These are phyloP conservation scores for Penicillium italicum DNA, from an alignment of 2,329 filamentous ascomycete genomes.

Conservation along the genomic window DNA sequence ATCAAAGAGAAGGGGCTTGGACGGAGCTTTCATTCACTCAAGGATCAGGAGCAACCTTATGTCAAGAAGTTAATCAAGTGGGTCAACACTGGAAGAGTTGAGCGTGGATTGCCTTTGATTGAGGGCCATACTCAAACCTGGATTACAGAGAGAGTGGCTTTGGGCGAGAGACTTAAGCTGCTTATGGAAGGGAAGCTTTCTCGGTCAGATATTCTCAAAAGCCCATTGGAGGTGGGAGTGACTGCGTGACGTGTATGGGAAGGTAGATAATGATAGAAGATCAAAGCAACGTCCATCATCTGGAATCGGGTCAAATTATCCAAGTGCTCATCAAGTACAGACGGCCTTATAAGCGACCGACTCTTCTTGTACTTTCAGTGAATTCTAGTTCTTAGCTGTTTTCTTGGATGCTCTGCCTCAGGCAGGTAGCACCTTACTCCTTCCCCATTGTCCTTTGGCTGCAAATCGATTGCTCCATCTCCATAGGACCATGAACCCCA, in stretches of 20 bases:
- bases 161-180: slow-evolving; percentile 22
- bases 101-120: slow-evolving; percentile 20
- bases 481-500: not conserved
- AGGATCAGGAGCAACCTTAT: slow-evolving; percentile 34
- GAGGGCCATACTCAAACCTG: slow-evolving; percentile 33
- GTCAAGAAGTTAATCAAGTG: slow-evolving; percentile 34
- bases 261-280: not conserved
- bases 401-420: not conserved
- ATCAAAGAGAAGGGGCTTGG: slow-evolving; percentile 30
- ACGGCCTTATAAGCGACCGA: not conserved
- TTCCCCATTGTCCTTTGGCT: not conserved
- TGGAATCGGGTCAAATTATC: not conserved
- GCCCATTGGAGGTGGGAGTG: slow-evolving; percentile 3
- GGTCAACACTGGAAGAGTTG: slow-evolving; percentile 30
- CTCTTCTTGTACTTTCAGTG: not conserved
- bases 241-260: not conserved
- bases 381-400: not conserved
- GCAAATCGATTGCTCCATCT: not conserved
- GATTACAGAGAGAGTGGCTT: slow-evolving; percentile 26
- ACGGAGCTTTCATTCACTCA: slow-evolving; percentile 39
- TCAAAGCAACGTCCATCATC: not conserved
- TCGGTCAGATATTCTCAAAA: slow-evolving; percentile 2
- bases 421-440: not conserved
- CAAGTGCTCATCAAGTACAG: not conserved
- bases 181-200: slow-evolving; percentile 15